Evolutionary conservation across 2,329 filamentous ascomycete genomes (phyloP).

Genomic region (Intubia oerlemansii): DNA sequence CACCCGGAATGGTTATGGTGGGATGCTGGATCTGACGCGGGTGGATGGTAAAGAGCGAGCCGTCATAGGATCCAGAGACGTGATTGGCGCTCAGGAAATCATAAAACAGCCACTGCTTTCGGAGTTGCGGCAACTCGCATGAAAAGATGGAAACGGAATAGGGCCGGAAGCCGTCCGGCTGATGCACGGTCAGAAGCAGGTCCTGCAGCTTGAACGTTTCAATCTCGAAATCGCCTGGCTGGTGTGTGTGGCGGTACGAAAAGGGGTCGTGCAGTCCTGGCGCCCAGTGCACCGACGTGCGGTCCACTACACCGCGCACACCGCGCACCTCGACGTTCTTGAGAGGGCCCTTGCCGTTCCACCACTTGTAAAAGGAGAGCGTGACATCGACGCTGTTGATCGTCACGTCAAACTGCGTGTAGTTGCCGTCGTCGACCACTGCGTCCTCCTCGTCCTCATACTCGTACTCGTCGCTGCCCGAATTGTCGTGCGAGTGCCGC

Average conservation of each 20-base stretch:
- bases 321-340: slow-evolving; percentile 89
- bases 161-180: slow-evolving; percentile 77
- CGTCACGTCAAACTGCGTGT: slow-evolving; percentile 91
- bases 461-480: background rate
- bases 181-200: slow-evolving; percentile 72
- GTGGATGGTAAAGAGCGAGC: slow-evolving; percentile 92
- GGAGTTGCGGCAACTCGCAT: slow-evolving; percentile 75
- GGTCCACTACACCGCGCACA: slow-evolving; percentile 77
- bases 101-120: slow-evolving; percentile 96
- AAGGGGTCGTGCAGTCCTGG: slow-evolving; percentile 55
- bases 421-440: slow-evolving; percentile 65
- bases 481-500: slow-evolving; percentile 6
- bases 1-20: slow-evolving; percentile 28
- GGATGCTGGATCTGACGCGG: slow-evolving; percentile 63
- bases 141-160: slow-evolving; percentile 92
- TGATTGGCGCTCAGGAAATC: slow-evolving; percentile 90
- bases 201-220: slow-evolving; percentile 95
- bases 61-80: slow-evolving; percentile 89
- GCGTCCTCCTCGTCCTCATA: slow-evolving; percentile 17
- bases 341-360: slow-evolving; percentile 83
- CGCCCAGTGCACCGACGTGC: slow-evolving; percentile 60
- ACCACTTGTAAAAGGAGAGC: slow-evolving; percentile 95
- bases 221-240: slow-evolving; percentile 88
- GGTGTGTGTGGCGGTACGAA: slow-evolving; percentile 70
- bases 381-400: slow-evolving; percentile 94